Base-by-base conservation (phyloP, 169 alveolate genomes). In the Cryptosporidium bovis region DNA sequence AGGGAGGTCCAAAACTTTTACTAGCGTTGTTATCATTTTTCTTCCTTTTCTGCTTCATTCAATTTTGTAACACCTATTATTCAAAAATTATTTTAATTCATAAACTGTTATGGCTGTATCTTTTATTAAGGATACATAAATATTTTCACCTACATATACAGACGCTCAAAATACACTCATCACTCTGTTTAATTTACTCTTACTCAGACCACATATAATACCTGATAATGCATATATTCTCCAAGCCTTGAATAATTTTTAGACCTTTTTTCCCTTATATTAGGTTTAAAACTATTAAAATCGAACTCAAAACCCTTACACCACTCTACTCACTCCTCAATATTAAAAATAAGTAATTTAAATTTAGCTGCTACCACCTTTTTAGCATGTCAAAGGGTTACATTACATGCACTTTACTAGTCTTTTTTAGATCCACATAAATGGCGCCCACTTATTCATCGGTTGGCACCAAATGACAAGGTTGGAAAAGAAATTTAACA, bases 381-480 rank as follows among this genome's bases (percentile, higher is more conserved):
- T 40, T 3, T 40, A 24, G 48, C 48, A 40, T 40, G 64, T 55
- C 34, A 55, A 13, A 55, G 34, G 2, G 2, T 55, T 3, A 55
- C 64, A 20, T 7, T 20, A 55, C 64, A 55, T 55, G 64, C 64
- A 55, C 24, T 40, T 40, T 8, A 40, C 10, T 40, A 1, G 48
- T 8, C 33, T 53, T 69, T 69, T 29, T 51, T 69, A 69, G 83
- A 69, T 69, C 83, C 83, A 69, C 83, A 69, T 69, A n/a, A 8
- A 69, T 51, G 66, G 60, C 83, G 83, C 83, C 83, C 51, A 27
- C n/a, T 1, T 1, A 6, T 7, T n/a, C 64, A 3, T 3, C 0
- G 4, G 7, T 5, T 53, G 29, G 33, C 33, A 53, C 29, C 20
- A 7, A 3, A 0, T 5, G 64, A 53, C 64, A 53, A 53, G 48